Base-by-base conservation (phyloP, 257 asterid genomes). In the Handroanthus guayacan region DNA sequence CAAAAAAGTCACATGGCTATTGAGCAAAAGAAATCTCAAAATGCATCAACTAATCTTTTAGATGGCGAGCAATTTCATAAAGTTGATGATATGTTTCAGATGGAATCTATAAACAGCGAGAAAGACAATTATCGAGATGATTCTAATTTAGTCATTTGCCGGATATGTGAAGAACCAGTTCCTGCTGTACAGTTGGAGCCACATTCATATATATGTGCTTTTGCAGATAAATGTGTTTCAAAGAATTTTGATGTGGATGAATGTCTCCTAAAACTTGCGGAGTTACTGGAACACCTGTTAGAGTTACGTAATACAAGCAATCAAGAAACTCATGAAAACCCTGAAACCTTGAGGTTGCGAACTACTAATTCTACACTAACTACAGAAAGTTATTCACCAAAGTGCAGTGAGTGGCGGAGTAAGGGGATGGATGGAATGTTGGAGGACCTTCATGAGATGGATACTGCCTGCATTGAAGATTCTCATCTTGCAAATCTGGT, bases 381-480 rank as follows among this genome's bases (percentile, higher is more conserved):
- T 69, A 76, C 89, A 62, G 98, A 88, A 84, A 83, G 80, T 50
- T 75, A 66, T 83, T 95, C 99, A 43, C 99, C 99, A 5, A 87
- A 83, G 76, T 71, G 86, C 69, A 82, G 81, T 78, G 98, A 92
- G 77, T 88, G 87, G 87, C 86, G 97, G 76, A 79, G 86, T 85
- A 94, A 87, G 79, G 98, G 93, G 65, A 86, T 92, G 87, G 91
- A 94, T 85, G 98, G 85, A 78, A 88, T 95, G 95, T 84, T 95
- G 88, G 98, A 95, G 86, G 97, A 92, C 80, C 97, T 95, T 83
- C 99, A 92, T 82, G 99, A 89, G 87, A 95, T 92, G 95, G 99
- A 95, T 82, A 95, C 98, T 75, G 97, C 99, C 75, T 86, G 94
- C 86, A 86, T 95, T 75, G 97, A 92, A 79, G 99, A 95, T 80